Base-by-base conservation (phyloP, 2,329 filamentous ascomycete species). In the Diaporthe vaccinii region DNA sequence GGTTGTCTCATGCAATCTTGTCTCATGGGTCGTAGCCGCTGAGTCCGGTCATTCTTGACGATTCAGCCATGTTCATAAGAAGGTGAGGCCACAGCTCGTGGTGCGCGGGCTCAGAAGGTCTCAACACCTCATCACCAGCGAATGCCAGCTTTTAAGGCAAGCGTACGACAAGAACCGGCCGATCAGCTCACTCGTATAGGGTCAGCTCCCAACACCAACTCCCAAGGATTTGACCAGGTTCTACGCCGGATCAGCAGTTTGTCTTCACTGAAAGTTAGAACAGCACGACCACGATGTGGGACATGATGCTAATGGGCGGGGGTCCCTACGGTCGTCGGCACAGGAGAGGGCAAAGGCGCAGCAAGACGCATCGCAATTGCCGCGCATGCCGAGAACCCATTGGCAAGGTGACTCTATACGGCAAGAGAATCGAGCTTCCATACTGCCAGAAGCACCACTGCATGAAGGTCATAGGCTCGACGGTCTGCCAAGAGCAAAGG, bases 381-480 rank as follows among this genome's bases (percentile, higher is more conserved):
- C 67, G 58, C 25, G 75, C 68, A 15, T 76, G 75, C 36, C 53
- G 46, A 55, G 68, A 49, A 2, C 51, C 41, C 44, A 72, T 76
- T 39, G 75, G 75, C 36, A 72, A 44, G 36, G 58, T 70, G 51
- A 74, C 55, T 2, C 17, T 75, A 5, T 55, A 61, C 44, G 75
- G 75, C 22, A 70, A 72, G 28, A 68, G 34, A 44, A 51, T 75
- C 20, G 44, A 68, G n/a, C 61, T 76, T 9, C 44, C 44, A 39
- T 76, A 75, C 68, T 76, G 75, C 73, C 58, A 76, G 73, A 67
- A 46, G 61, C 75, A 76, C 31, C 70, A 75, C 55, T 76, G 75
- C 36, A 55, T 49, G 53, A 74, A 58, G 44, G 17, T 74, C 5
- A 12, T 62, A 1, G 69, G 55, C 15, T 73, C 74, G 20, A 62